These are phyloP conservation scores for Xerocomus cyaneibrunnescens DNA, from an alignment of 1,284 basidiomycete genomes.

Conservation along the genomic window DNA sequence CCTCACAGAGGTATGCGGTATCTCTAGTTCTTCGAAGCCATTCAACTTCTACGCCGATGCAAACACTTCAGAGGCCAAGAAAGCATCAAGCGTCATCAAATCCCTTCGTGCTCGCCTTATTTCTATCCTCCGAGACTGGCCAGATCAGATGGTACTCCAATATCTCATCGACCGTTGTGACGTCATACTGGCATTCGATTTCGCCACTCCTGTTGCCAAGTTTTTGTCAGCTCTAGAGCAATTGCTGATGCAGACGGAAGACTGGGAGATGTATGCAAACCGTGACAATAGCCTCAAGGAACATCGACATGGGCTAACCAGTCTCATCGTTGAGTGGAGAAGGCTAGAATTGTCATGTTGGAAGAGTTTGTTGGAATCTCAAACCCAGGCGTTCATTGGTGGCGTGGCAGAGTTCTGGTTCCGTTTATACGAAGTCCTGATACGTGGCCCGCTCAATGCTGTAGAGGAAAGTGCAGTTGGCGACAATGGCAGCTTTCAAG, in stretches of 20 bases:
- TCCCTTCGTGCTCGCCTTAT: slow-evolving; percentile 56
- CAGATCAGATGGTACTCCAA: slow-evolving; percentile 95
- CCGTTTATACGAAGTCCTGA: slow-evolving; percentile 79
- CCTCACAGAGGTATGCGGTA: slow-evolving; percentile 16
- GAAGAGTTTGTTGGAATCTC: slow-evolving; percentile 78
- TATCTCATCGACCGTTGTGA: slow-evolving; percentile 81
- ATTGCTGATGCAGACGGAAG: slow-evolving; percentile 85
- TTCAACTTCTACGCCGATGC: slow-evolving; percentile 83
- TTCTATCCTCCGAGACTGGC: slow-evolving; percentile 78
- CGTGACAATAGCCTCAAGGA: slow-evolving; percentile 76
- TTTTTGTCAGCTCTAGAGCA: slow-evolving; percentile 86
- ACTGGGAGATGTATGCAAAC: slow-evolving; percentile 97
- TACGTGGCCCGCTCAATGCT: slow-evolving; percentile 64
- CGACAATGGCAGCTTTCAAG: slow-evolving; percentile 37
- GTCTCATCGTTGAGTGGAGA: slow-evolving; percentile 88
- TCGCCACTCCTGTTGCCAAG: slow-evolving; percentile 79
- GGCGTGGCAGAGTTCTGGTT: slow-evolving; percentile 90
- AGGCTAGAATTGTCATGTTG: slow-evolving; percentile 88
- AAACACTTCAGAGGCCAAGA: slow-evolving; percentile 70
- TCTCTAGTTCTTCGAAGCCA: slow-evolving; percentile 17
- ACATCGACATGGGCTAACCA: slow-evolving; percentile 67
- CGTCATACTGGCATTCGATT: slow-evolving; percentile 61
- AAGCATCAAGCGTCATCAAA: slow-evolving; percentile 53
- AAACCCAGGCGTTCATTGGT: slow-evolving; percentile 59
- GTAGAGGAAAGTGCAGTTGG: slow-evolving; percentile 39